Percentiles rank a stretch among this genome's conserved stretches.
Conservation (phyloP, 805 yeast species). For the Zygoascus flipseniorum region DNA sequence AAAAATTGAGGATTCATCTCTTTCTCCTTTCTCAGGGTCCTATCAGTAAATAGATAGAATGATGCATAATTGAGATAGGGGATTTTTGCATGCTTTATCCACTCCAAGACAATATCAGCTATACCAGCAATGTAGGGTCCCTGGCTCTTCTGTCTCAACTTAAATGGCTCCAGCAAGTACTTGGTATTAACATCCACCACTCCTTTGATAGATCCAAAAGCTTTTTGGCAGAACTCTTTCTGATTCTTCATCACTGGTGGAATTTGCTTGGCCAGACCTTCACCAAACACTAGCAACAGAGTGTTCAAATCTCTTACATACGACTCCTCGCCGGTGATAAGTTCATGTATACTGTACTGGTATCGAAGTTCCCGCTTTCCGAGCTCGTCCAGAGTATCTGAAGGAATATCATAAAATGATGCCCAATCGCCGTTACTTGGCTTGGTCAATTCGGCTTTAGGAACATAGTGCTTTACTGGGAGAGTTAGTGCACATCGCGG, state of each 20-base stretch:
- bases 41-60: slow-evolving; percentile 26
- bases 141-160: slow-evolving; percentile 46
- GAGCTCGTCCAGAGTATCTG: slow-evolving; percentile 17
- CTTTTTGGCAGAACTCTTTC: slow-evolving; percentile 49
- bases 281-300: slow-evolving; percentile 51
- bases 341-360: slow-evolving; percentile 70
- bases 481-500: slow-evolving; percentile 19
- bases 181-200: slow-evolving; percentile 48
- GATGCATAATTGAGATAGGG: slow-evolving; percentile 52
- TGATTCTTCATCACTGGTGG: slow-evolving; percentile 41
- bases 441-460: slow-evolving; percentile 9
- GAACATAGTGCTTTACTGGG: slow-evolving; percentile 7
- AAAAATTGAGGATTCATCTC: slow-evolving; percentile 38
- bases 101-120: slow-evolving; percentile 52
- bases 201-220: slow-evolving; percentile 48
- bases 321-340: slow-evolving; percentile 61
- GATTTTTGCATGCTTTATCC: slow-evolving; percentile 52
- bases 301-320: slow-evolving; percentile 60
- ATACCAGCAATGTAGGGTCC: slow-evolving; percentile 61
- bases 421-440: slow-evolving; percentile 21
- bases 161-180: slow-evolving; percentile 48
- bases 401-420: slow-evolving; percentile 20
- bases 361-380: slow-evolving; percentile 41
- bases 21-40: slow-evolving; percentile 38
- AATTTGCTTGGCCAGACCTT: slow-evolving; percentile 28